A percentile compares a stretch with the other conserved stretches of the same genome.
These are phyloP conservation scores for Tylopilus intermedius DNA, from an alignment of 768 basidiomycete genomes.

Conservation along the genomic window DNA sequence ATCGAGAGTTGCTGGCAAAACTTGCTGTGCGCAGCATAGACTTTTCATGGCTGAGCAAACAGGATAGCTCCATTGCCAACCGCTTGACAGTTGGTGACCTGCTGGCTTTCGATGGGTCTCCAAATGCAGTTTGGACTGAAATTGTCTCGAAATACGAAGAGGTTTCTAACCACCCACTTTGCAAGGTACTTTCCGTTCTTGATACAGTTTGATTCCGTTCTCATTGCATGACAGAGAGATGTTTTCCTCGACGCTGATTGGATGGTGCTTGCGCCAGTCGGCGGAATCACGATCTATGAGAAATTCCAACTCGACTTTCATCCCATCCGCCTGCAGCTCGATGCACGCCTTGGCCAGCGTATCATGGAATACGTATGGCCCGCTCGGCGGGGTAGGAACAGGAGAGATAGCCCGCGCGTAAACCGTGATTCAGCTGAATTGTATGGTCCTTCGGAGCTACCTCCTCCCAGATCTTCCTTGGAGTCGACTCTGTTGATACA, in stretches of 20 bases:
- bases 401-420: not conserved
- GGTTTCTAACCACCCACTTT: slow-evolving; percentile 61
- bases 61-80: slow-evolving; percentile 83
- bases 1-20: slow-evolving; percentile 72
- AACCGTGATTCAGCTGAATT: slow-evolving; percentile 12
- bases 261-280: slow-evolving; percentile 84
- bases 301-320: slow-evolving; percentile 77
- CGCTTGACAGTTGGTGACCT: slow-evolving; percentile 71
- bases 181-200: slow-evolving; percentile 46
- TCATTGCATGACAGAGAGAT: slow-evolving; percentile 44
- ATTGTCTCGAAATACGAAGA: slow-evolving; percentile 78
- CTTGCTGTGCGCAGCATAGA: slow-evolving; percentile 74
- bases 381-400: slow-evolving; percentile 40
- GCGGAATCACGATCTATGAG: slow-evolving; percentile 88
- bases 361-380: slow-evolving; percentile 91
- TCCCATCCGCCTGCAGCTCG: slow-evolving; percentile 82
- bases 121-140: slow-evolving; percentile 80
- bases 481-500: slow-evolving; percentile 44
- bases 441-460: slow-evolving; percentile 17
- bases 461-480: slow-evolving; percentile 41
- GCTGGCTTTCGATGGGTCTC: slow-evolving; percentile 80
- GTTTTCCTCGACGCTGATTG: slow-evolving; percentile 75
- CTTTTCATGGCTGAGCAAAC: slow-evolving; percentile 79
- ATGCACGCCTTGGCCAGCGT: slow-evolving; percentile 71
- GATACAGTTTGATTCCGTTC: not conserved